These are phyloP conservation scores for Alternaria brassicae DNA, from an alignment of 2,329 filamentous ascomycete genomes.

Conservation along the genomic window DNA sequence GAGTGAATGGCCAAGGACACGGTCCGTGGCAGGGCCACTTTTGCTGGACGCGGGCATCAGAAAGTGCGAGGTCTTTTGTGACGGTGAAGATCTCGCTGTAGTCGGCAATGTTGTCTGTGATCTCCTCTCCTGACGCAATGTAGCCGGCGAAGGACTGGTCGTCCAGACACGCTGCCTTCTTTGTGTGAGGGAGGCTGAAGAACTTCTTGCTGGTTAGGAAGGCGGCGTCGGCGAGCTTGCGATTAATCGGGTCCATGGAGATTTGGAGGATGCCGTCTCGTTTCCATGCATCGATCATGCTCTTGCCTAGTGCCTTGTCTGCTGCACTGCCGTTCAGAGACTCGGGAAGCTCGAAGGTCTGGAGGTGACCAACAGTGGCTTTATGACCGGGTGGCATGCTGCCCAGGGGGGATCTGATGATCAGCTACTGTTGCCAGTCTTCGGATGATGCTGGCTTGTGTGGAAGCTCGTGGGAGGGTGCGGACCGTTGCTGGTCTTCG, in stretches of 20 bases:
- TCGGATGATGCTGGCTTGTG: background rate
- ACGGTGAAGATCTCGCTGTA: constrained; percentile 63
- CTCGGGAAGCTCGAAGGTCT: constrained; percentile 14
- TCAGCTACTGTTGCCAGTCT: constrained; percentile 1
- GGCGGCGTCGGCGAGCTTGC: constrained; percentile 14
- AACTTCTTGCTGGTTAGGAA: constrained; percentile 17
- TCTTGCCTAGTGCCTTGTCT: constrained; percentile 14
- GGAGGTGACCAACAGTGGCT: constrained; percentile 8
- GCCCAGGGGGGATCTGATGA: background rate
- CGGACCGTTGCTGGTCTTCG: background rate
- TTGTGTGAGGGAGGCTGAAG: constrained; percentile 5
- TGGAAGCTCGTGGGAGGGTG: background rate
- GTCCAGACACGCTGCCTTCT: constrained; percentile 57
- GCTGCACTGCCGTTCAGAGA: constrained; percentile 7
- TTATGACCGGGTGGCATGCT: constrained; percentile 13
- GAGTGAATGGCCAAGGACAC: constrained; percentile 57
- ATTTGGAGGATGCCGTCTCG: constrained; percentile 16
- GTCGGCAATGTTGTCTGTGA: constrained; percentile 56
- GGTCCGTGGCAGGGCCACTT: constrained; percentile 61
- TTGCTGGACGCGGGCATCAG: constrained; percentile 51
- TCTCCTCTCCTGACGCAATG: constrained; percentile 57
- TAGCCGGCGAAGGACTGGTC: constrained; percentile 58
- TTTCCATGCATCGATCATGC: constrained; percentile 18
- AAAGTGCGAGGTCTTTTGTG: constrained; percentile 55
- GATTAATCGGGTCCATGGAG: constrained; percentile 17